phyloP scores from a whole-genome alignment of 2,329 filamentous ascomycete species.

The Diaporthe destruens region DNA sequence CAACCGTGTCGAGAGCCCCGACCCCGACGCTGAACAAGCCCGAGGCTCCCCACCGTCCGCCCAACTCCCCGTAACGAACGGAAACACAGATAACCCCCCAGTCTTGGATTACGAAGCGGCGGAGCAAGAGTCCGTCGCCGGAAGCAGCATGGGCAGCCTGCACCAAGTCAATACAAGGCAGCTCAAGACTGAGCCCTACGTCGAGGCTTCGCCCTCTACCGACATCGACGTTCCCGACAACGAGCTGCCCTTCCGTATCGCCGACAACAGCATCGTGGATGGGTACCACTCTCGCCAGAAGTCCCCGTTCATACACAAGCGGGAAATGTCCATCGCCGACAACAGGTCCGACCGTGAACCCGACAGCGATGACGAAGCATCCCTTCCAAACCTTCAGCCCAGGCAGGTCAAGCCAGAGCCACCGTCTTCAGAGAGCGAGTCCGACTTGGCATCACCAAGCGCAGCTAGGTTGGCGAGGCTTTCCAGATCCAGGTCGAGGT shows the following conservation, averaged over 20 bases:
- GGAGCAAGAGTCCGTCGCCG: not conserved
- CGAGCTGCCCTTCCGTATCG: slow-evolving; percentile 1
- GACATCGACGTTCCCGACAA: not conserved
- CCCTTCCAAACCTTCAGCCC: slow-evolving; percentile 15
- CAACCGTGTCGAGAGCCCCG: not conserved
- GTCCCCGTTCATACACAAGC: slow-evolving; percentile 39
- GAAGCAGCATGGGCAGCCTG: not conserved
- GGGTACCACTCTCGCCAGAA: not conserved
- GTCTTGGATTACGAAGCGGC: not conserved
- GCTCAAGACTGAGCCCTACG: slow-evolving; percentile 18
- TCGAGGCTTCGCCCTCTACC: too few relatives aligned
- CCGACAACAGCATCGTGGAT: slow-evolving; percentile 8
- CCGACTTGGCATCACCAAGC: slow-evolving; percentile 28
- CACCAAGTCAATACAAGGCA: not conserved
- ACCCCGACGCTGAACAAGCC: slow-evolving; percentile 3
- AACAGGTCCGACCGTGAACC: not conserved
- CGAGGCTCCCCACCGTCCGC: slow-evolving; percentile 36
- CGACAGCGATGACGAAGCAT: not conserved
- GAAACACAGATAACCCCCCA: not conserved
- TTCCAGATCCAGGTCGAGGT: slow-evolving; percentile 39
- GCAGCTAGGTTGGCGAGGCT: slow-evolving; percentile 30
- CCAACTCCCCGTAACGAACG: not conserved
- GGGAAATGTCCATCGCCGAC: slow-evolving; percentile 8
- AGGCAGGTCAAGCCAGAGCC: slow-evolving; percentile 20
- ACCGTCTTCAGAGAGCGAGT: not conserved